These are phyloP conservation scores for Aspergillus leporis DNA, from an alignment of 495 filamentous ascomycete genomes.

Conservation along the genomic window DNA sequence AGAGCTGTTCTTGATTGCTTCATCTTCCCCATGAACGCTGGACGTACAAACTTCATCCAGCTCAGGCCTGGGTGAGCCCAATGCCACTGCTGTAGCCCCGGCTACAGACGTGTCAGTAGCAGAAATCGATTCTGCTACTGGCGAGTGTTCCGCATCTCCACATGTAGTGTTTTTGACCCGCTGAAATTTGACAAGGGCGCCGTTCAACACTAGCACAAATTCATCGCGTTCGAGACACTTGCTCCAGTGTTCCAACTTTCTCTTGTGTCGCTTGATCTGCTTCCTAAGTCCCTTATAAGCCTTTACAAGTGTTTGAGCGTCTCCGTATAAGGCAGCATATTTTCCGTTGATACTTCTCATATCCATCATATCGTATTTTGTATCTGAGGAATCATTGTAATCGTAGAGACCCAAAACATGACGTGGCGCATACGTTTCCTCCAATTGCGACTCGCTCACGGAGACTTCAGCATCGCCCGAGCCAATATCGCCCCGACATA, in stretches of 20 bases:
- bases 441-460: slow-evolving; percentile 18
- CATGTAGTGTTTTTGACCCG: slow-evolving; percentile 19
- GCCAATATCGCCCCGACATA: slow-evolving; percentile 20
- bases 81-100: not conserved
- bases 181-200: slow-evolving; percentile 26
- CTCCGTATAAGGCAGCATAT: slow-evolving; percentile 38
- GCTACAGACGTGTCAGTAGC: not conserved
- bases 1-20: not conserved
- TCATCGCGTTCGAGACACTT: slow-evolving; percentile 29
- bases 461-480: slow-evolving; percentile 15
- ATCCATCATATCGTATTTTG: slow-evolving; percentile 7
- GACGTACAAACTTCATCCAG: not conserved
- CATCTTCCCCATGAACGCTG: not conserved
- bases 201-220: slow-evolving; percentile 32
- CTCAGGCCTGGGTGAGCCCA: not conserved
- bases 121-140: not conserved
- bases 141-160: not conserved
- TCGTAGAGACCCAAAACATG: slow-evolving; percentile 18
- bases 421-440: slow-evolving; percentile 33
- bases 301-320: slow-evolving; percentile 25
- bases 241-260: slow-evolving; percentile 37
- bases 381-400: not conserved
- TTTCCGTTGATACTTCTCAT: slow-evolving; percentile 22
- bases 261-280: slow-evolving; percentile 38
- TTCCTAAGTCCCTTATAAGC: slow-evolving; percentile 30